Evolutionary conservation across 495 filamentous ascomycete species (phyloP).

Genomic region (Amphirosellinia nigrospora): DNA sequence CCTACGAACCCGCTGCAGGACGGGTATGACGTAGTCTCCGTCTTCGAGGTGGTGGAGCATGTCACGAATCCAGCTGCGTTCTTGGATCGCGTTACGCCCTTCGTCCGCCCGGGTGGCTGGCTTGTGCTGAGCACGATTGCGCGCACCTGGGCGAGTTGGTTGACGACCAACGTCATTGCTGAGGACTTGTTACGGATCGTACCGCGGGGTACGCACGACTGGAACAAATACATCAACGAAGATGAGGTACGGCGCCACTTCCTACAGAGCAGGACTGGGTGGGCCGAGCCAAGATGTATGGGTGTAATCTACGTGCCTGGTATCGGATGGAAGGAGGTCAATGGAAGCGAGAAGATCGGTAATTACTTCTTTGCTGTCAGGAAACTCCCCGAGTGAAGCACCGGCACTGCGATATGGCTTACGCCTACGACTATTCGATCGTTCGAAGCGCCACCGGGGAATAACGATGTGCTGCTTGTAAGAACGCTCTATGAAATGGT

Average conservation of each 20-base stretch:
- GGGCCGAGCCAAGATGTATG: constrained; percentile 63
- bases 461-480: not conserved
- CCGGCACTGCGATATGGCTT: not conserved
- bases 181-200: constrained; percentile 90
- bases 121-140: constrained; percentile 89
- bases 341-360: constrained; percentile 81
- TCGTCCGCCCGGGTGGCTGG: constrained; percentile 91
- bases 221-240: constrained; percentile 92
- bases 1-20: constrained; percentile 44
- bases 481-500: constrained; percentile 1
- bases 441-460: not conserved
- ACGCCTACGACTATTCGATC: not conserved
- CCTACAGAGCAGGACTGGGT: constrained; percentile 56
- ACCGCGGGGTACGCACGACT: constrained; percentile 91
- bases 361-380: constrained; percentile 96
- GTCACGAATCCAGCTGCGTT: constrained; percentile 75
- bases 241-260: constrained; percentile 73
- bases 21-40: constrained; percentile 74
- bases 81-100: constrained; percentile 67
- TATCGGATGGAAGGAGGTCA: constrained; percentile 86
- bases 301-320: constrained; percentile 92
- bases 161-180: constrained; percentile 90
- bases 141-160: constrained; percentile 81
- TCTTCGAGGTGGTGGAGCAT: constrained; percentile 97
- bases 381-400: constrained; percentile 43